Base-by-base conservation (phyloP, 179 eudicot genomes). In the Monotropa hypopitys region DNA sequence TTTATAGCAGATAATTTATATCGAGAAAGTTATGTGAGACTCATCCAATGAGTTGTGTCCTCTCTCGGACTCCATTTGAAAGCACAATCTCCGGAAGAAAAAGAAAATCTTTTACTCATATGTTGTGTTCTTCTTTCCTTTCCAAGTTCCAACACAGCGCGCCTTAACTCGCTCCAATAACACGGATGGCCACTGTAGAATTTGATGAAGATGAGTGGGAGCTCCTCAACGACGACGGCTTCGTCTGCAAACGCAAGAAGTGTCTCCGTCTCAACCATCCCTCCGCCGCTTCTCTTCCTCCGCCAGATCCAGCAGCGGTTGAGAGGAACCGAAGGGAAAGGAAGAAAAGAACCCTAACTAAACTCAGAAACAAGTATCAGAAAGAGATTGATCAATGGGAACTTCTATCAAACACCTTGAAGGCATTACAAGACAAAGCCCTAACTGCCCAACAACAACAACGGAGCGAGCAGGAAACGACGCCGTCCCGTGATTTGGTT, bases 321-420 rank as follows among this genome's bases (percentile, higher is more conserved):
- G 78, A 57, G 78, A 81, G 35, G 71, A 78, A 73, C 45, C 81
- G 85, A 1, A 65, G 70, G 51, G 70, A 70, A 4, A 33, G 87
- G 81, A 85, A 76, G 87, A 85, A 49, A 61, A 76, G 61, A 70
- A 77, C 87, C 0, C 81, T 87, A 2, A 15, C 77, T 26, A 87
- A 84, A 62, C 73, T 93, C 9, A 91, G 77, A 76, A 84, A 84
- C 5, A 87, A 76, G 84, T 91, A 91, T 61, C 53, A 65, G 43
- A 80, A 42, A 7, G 94, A 93, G 77, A 87, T 93, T 45, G 53
- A 57, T 57, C 87, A 74, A 6, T 91, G 98, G 97, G 94, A 89
- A 70, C 83, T 73, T 77, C 80, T 91, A 70, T 89, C 93, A 45
- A 87, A 86, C 87, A 82, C 86, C 75, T 84, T 91, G 78, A 78